These are phyloP conservation scores for Populus ilicifolia DNA, from an alignment of 345 rosid genomes.

Conservation along the genomic window DNA sequence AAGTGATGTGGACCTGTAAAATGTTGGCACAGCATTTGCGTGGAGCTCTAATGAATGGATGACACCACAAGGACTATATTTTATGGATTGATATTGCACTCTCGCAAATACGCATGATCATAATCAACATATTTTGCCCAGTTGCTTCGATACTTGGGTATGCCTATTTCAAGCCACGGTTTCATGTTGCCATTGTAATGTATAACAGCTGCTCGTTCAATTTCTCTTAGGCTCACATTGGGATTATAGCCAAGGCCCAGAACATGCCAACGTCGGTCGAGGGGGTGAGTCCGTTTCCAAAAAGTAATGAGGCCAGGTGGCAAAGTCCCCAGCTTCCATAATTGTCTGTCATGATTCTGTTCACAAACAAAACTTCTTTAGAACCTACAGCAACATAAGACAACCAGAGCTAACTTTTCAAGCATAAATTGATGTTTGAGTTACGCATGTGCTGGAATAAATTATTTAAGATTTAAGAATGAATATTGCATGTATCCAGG, in stretches of 20 bases:
- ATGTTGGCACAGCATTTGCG: background rate
- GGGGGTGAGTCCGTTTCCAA: constrained; percentile 58
- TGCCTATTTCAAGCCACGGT: constrained; percentile 92
- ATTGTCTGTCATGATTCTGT: constrained; percentile 67
- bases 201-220: constrained; percentile 67
- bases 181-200: constrained; percentile 84
- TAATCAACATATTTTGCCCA: constrained; percentile 74
- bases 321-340: constrained; percentile 82
- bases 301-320: constrained; percentile 77
- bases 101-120: constrained; percentile 59
- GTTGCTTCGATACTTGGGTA: constrained; percentile 56
- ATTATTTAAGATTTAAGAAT: background rate
- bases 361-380: constrained; percentile 9
- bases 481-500: constrained; percentile 8
- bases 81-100: constrained; percentile 77
- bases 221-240: constrained; percentile 58
- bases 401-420: background rate
- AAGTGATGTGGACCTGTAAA: constrained; percentile 28
- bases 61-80: background rate
- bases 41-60: background rate
- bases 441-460: background rate
- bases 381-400: background rate
- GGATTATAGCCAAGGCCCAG: constrained; percentile 91
- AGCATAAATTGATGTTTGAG: background rate
- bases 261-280: constrained; percentile 60